A percentile compares a stretch with the other conserved stretches of the same genome.
phyloP scores from a whole-genome alignment of 176 grass and related monocot genomes.

The Thinopyrum elongatum region DNA sequence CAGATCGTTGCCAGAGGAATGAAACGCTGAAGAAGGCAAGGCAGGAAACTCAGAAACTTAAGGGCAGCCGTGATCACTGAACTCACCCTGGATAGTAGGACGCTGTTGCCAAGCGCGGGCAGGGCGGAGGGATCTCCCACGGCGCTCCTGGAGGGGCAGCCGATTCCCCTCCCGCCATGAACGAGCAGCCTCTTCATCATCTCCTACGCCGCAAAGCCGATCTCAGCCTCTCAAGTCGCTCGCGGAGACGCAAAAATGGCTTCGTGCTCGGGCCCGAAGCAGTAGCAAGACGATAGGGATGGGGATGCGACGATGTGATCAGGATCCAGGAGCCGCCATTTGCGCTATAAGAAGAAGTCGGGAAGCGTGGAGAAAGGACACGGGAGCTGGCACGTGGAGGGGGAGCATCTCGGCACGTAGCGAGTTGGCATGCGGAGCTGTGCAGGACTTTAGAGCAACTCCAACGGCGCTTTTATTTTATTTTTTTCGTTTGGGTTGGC shows the following conservation, averaged over 20 bases:
- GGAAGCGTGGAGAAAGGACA: background rate
- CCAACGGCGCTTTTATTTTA: too few species aligned
- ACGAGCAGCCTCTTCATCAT: slow-evolving; percentile 48
- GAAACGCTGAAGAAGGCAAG: background rate
- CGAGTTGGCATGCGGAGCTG: slow-evolving; percentile 5
- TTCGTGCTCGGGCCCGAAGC: background rate
- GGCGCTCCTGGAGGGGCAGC: background rate
- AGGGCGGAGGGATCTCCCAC: background rate
- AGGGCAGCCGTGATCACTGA: background rate
- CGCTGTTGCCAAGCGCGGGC: slow-evolving; percentile 2
- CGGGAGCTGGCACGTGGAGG: slow-evolving; percentile 16
- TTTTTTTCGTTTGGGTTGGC: too few species aligned
- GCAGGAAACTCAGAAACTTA: background rate
- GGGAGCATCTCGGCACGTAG: slow-evolving; percentile 3
- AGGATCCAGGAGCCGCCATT: background rate
- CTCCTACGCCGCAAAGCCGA: background rate
- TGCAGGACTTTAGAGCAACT: background rate
- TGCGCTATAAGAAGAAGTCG: slow-evolving; percentile 11
- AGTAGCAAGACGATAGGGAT: slow-evolving; percentile 17
- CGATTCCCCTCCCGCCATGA: background rate
- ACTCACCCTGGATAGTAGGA: slow-evolving; percentile 33
- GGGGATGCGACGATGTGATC: background rate
- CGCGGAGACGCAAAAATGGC: background rate
- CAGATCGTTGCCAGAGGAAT: background rate
- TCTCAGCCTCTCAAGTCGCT: background rate